A percentile compares a stretch with the other conserved stretches of the same genome.
Conservation (phyloP, 2,329 filamentous ascomycete genomes). For the Aspergillus sp. region DNA sequence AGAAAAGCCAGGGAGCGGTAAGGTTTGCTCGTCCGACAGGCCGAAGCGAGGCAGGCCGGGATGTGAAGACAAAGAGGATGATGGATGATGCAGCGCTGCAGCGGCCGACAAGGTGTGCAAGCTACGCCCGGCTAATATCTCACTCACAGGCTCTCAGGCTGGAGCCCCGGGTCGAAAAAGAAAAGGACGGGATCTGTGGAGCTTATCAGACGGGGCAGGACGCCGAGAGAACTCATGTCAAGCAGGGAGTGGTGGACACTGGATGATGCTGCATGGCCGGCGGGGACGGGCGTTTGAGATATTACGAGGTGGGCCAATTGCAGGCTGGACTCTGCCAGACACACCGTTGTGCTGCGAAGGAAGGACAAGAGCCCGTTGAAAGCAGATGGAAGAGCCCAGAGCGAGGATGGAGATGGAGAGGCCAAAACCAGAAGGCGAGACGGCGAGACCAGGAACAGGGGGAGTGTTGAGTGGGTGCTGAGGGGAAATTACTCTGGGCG, state of each 20-base stretch:
- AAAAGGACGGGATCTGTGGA: slow-evolving; percentile 8
- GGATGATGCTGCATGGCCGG: slow-evolving; percentile 2
- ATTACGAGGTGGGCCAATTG: slow-evolving; percentile 8
- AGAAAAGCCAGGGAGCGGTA: not conserved
- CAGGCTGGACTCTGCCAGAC: not conserved
- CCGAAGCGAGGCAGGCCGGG: slow-evolving; percentile 4
- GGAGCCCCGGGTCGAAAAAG: not conserved
- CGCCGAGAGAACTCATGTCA: not conserved
- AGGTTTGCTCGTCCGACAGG: not conserved
- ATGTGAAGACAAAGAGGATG: slow-evolving; percentile 7
- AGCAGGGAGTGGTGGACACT: slow-evolving; percentile 7
- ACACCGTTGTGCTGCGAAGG: not conserved
- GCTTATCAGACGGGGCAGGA: slow-evolving; percentile 10
- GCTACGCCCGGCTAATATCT: slow-evolving; percentile 2
- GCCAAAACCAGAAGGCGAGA: not conserved
- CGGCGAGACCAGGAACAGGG: not conserved
- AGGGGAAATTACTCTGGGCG: not conserved
- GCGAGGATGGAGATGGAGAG: not conserved
- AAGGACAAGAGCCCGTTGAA: not conserved
- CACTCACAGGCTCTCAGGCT: not conserved
- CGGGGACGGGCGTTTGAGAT: slow-evolving; percentile 14
- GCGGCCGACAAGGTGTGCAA: slow-evolving; percentile 2
- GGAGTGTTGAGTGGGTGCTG: not conserved
- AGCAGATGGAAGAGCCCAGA: not conserved
- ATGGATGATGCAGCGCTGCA: not conserved